Base-by-base conservation (phyloP, 495 filamentous ascomycete species). In the Annulohypoxylon stygium region DNA sequence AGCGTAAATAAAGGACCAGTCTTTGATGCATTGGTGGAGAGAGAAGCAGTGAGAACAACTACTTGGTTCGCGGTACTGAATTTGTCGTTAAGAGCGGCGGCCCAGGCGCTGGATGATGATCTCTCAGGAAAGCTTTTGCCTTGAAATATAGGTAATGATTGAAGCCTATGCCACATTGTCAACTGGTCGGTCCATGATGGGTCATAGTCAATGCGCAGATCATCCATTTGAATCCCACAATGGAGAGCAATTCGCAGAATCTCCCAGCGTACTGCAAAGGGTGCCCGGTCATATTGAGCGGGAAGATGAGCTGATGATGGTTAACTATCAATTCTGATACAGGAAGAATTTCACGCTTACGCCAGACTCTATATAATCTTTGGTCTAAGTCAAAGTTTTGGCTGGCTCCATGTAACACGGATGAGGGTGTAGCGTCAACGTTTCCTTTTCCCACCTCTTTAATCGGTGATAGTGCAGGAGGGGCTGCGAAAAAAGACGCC, bases 231-330 rank as follows among this genome's bases (percentile, higher is more conserved):
- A 23, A 85, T 75, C 0, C 75, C 76, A 68, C 83, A 85, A 51
- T 85, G 77, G 4, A 83, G 71, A 43, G 81, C 80, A 20, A 84
- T 77, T 18, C 84, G 79, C 3, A 82, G 78, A 14, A 86, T 65
- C 55, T 86, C 84, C 84, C 84, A 86, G 10, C 79, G 78, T 39
- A 86, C 75, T 20, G 78, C 79, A 7, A 86, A 75, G 0, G 84
- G 83, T 1, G 81, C 83, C 0, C 62, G 26, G 14, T 78, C 78
- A 25, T 83, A 75, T 61, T 79, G 80, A 16, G 37, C 37, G 0
- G 83, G 84, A 37, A 81, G 78, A 41, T 64, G 71, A 9, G 84
- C 83, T 85, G 60, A 23, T 48, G 26, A 61, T 16, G 16, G 50
- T 78, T 65, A 77, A 61, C 30, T 8, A 34, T 23, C 25, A 4